A percentile compares a stretch with the other conserved stretches of the same genome.
Evolutionary conservation across 2,329 filamentous ascomycete species (phyloP).

Genomic region (Balansia obtecta): DNA sequence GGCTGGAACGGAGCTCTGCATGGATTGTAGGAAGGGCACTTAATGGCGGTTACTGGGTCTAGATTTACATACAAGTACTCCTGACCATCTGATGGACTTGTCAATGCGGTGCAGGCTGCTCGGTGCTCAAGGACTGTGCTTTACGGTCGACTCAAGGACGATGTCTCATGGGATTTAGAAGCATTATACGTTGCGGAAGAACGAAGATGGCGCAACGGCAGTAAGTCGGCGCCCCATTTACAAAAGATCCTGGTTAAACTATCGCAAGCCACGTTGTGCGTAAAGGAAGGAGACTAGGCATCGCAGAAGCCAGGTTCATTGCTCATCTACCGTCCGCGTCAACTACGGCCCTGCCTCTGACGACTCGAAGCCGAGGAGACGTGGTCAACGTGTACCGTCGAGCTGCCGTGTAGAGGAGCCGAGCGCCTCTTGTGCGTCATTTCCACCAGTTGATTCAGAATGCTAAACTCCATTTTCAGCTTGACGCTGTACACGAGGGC

Average conservation of each 20-base stretch:
- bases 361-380: neutral
- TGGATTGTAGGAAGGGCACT: too few relatives aligned
- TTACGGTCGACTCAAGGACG: too few relatives aligned
- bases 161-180: too few relatives aligned
- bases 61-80: too few relatives aligned
- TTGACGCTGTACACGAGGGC: constrained; percentile 20
- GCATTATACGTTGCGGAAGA: too few relatives aligned
- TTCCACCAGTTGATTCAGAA: constrained; percentile 20
- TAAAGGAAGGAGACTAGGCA: neutral
- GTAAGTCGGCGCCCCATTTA: too few relatives aligned
- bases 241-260: too few relatives aligned
- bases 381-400: neutral
- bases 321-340: neutral
- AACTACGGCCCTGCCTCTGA: neutral
- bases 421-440: constrained; percentile 7
- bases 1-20: too few relatives aligned
- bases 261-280: neutral
- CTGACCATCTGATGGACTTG: too few relatives aligned
- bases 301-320: neutral
- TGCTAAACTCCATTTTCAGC: constrained; percentile 21
- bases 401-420: neutral
- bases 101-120: too few relatives aligned
- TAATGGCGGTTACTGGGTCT: too few relatives aligned
- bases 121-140: too few relatives aligned
- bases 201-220: neutral